Conservation (phyloP, 768 basidiomycete species). For the Lactarius vividus region DNA sequence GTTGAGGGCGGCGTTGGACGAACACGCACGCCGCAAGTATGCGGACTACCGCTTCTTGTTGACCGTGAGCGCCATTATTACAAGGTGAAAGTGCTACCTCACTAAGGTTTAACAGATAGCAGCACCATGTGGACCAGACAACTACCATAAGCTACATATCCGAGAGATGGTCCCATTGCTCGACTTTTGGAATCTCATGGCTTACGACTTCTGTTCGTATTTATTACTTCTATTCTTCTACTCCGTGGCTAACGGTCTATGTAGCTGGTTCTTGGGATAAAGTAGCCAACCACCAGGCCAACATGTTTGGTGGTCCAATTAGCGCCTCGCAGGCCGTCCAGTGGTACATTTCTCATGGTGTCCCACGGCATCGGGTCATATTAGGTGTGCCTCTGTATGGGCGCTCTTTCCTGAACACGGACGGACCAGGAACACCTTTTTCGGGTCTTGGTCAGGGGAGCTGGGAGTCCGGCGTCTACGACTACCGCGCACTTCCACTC, state of each 20-base stretch:
- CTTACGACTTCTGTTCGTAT: constrained; percentile 73
- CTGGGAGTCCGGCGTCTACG: constrained; percentile 91
- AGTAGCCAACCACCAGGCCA: constrained; percentile 81
- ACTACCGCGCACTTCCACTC: constrained; percentile 87
- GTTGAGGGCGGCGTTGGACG: constrained; percentile 71
- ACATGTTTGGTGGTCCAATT: constrained; percentile 65
- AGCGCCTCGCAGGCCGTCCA: constrained; percentile 62
- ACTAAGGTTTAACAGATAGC: constrained; percentile 57
- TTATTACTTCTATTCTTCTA: constrained; percentile 1
- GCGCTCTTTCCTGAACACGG: constrained; percentile 81
- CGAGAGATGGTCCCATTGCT: constrained; percentile 84
- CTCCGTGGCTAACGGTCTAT: constrained; percentile 15
- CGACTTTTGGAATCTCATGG: constrained; percentile 98
- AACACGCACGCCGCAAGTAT: constrained; percentile 65
- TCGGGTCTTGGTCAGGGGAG: constrained; percentile 81
- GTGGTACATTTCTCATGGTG: constrained; percentile 70
- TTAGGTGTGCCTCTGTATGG: constrained; percentile 94
- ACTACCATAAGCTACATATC: constrained; percentile 77
- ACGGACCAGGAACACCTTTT: constrained; percentile 78
- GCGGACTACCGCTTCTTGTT: constrained; percentile 64
- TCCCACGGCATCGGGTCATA: constrained; percentile 76
- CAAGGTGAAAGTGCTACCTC: constrained; percentile 5
- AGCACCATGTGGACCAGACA: constrained; percentile 86
- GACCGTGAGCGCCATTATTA: constrained; percentile 51
- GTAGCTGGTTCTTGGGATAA: constrained; percentile 76